Evolutionary conservation across 495 filamentous ascomycete genomes (phyloP), one percentile per base, ranked within the genome.

Genomic region (Penicillium atrosanguineum): DNA sequence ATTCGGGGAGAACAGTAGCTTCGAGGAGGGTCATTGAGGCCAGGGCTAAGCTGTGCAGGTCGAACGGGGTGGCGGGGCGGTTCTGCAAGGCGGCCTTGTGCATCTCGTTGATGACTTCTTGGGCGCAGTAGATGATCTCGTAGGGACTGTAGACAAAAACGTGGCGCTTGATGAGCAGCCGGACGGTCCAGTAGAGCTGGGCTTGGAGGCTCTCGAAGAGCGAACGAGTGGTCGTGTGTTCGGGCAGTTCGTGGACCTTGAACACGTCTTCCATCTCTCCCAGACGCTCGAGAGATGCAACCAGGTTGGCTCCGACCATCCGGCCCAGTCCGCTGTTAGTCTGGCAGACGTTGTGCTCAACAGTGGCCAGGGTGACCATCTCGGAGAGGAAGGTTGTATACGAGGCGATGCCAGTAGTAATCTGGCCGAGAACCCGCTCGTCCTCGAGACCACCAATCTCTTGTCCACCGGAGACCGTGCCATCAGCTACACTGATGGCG

Each of bases 151-250:
- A 68, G 61, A 82, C 65, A 64, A 76, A 69, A 70, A 81, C 72
- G 74, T 83, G 55, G 53, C 81, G 70, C 45, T 82, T 78, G 25
- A 81, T 76, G 15, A 91, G 69, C 12, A 92, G 74, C 37, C 83
- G 80, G 44, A 83, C 67, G 55, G 90, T 88, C 83, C 88, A 89
- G 68, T 90, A 93, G 4, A 83, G 79, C 38, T 93, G 80, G 46
- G 84, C 76, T 29, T 91, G 73, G 11, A 88, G 66, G 31, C 69
- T 72, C 34, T 74, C 68, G 39, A 72, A 59, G 36, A 74, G 73
- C 37, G 60, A 49, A 11, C 66, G 65, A 46, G 72, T 57, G 16
- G 53, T 48, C 4, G 63, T 54, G 34, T 67, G 61, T 38, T 73
- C 70, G 6, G 64, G 49, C 16, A 60, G 46, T 21, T 73, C 72